Evolutionary conservation across 192 early-diverging fungal species (phyloP), one percentile per base, ranked within the genome.

Genomic region (Coemansia sp.): DNA sequence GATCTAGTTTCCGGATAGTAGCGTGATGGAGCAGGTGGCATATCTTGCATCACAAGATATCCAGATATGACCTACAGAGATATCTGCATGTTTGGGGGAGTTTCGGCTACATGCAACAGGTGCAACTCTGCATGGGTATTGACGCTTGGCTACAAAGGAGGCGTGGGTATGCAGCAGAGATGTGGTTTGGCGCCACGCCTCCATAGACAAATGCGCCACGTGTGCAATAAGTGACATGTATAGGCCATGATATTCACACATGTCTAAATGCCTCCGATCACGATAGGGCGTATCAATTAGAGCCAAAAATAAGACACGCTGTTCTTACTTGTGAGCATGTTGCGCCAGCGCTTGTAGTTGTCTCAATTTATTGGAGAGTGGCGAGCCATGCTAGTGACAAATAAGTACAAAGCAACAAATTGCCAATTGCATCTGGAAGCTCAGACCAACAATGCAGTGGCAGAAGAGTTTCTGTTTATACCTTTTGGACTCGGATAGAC

Each of bases 171-270:
- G 53, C 53, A 55, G 53, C 26, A 16, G 53, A 26, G 3, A 55
- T 55, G 55, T 5, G 17, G 55, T n/a, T 58, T 58, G 30, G 30
- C 55, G 55, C 55, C 55, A 58, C 55, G 55, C 55, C 52, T 35
- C 55, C 55, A 58, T 35, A 6, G 30, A 58, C 28, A 17, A 58
- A 32, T 58, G 55, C 17, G 55, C 55, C 55, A 58, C 55, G 33
- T 32, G 30, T 55, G 53, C 55, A 58, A 35, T 11, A 32, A n/a
- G 32, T n/a, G 30, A 11, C 55, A 17, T 58, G 16, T 55, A 28
- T 53, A 26, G 53, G 16, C 53, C 28, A 26, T 11, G 28, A 4
- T 11, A 55, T 55, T 50, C 19, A 9, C 47, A 21, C 9, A 21
- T 11, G 53, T 26, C 53, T 32, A 16, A 35, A 33, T 58, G 32